These are phyloP conservation scores for Neurospora africana DNA, from an alignment of 495 filamentous ascomycete species.

Conservation along the genomic window DNA sequence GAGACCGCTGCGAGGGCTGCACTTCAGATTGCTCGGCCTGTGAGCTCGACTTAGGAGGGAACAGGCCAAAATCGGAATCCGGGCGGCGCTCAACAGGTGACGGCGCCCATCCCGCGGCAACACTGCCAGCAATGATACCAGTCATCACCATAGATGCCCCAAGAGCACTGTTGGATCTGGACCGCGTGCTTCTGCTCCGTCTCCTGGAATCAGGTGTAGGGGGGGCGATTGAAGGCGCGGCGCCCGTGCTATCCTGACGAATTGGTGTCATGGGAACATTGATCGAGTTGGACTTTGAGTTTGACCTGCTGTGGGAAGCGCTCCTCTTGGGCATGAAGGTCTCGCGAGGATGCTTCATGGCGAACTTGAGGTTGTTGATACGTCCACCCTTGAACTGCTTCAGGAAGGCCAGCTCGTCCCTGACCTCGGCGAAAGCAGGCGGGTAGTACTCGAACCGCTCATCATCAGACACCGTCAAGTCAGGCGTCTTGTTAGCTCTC, in stretches of 20 bases:
- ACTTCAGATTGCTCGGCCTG: slow-evolving; percentile 4
- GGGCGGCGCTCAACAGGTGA: slow-evolving; percentile 60
- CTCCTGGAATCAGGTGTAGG: slow-evolving; percentile 61
- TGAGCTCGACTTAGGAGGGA: slow-evolving; percentile 5
- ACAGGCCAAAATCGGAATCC: slow-evolving; percentile 19
- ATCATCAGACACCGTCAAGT: slow-evolving; percentile 59
- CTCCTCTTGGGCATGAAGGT: slow-evolving; percentile 61
- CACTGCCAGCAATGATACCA: slow-evolving; percentile 76
- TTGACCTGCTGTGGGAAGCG: slow-evolving; percentile 49
- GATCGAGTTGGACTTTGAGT: slow-evolving; percentile 59
- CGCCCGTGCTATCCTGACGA: slow-evolving; percentile 41
- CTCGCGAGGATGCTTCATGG: slow-evolving; percentile 67
- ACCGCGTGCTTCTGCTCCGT: slow-evolving; percentile 57
- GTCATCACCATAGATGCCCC: slow-evolving; percentile 79
- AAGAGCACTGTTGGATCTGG: slow-evolving; percentile 77
- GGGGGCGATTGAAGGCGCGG: slow-evolving; percentile 37
- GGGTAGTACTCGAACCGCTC: slow-evolving; percentile 58
- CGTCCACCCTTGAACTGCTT: slow-evolving; percentile 88
- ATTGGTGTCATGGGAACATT: slow-evolving; percentile 54
- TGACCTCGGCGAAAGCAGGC: slow-evolving; percentile 62
- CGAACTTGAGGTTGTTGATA: slow-evolving; percentile 76
- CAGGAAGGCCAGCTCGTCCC: slow-evolving; percentile 75
- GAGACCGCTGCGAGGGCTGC: slow-evolving; percentile 18
- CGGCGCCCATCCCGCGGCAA: slow-evolving; percentile 59
- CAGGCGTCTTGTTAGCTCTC: slow-evolving; percentile 41